Base-by-base conservation (phyloP, 2,329 filamentous ascomycete species). In the Calonectria leucothoes region DNA sequence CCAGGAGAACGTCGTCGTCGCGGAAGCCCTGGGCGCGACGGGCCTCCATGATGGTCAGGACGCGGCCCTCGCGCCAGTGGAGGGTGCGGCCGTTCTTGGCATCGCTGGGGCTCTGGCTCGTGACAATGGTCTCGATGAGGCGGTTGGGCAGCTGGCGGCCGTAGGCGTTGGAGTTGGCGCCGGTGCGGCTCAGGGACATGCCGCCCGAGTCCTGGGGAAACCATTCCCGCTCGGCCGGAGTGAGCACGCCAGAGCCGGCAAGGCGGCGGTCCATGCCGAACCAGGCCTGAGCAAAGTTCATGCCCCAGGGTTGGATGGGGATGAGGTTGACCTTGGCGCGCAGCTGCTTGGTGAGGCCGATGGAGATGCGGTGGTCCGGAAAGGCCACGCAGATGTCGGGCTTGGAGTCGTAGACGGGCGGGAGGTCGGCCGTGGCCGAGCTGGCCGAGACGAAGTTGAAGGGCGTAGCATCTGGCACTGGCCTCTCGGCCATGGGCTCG, bases 1-100 rank as follows among this genome's bases (percentile, higher is more conserved):
- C 94, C 1, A 96, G 82, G 0, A 97, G 82, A 0, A 96, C 88
- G 71, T 96, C 94, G 7, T 91, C 76, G 69, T 96, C 93, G 0
- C 87, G 91, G 49, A 94, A 91, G 0, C 93, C 93, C 81, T 97
- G 94, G 0, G 92, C 93, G 2, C 93, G 86, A 1, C 93, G 85
- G 0, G 88, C 90, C 82, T 97, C 95, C 85, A 93, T 87, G 3
- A 96, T 82, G 0, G 89, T 92, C 0, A 94, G 78, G 0, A 88
- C 83, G 0, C 95, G 87, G 23, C 89, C 84, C 74, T 96, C 88
- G 0, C 86, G 80, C 91, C 93, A 96, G 81, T 97, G 94, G 8
- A 95, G 75, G 0, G 85, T 80, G 0, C 84, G 82, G 0, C 93
- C 91, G 2, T 85, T 84, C 12, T 91, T 89, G 0, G 87, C 85